phyloP scores from a whole-genome alignment of 140 eudicot genomes.

The Cichorium intybus region DNA sequence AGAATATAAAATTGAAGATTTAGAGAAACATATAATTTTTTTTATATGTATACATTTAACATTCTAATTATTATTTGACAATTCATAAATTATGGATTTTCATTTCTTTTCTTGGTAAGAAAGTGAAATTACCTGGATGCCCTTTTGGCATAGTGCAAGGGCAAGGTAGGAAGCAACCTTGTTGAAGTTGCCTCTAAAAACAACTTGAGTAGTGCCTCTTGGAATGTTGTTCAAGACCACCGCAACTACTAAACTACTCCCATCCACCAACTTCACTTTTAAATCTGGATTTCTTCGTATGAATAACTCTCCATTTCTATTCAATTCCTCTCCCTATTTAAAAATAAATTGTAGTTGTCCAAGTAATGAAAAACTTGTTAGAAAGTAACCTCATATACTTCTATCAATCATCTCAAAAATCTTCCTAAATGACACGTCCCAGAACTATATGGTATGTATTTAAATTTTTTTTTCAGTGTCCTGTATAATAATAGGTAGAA shows the following conservation, averaged over 20 bases:
- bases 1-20: no score
- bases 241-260: conserved; percentile 74
- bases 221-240: conserved; percentile 65
- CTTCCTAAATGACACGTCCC: background rate
- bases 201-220: conserved; percentile 56
- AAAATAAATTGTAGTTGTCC: background rate
- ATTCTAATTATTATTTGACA: no score
- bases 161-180: conserved; percentile 64
- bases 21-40: no score
- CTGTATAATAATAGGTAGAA: no score
- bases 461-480: no score
- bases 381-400: background rate
- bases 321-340: conserved; percentile 46
- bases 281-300: conserved; percentile 48
- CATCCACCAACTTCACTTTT: conserved; percentile 64
- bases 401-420: background rate
- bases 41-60: background rate
- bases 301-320: conserved; percentile 47
- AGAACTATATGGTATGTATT: background rate
- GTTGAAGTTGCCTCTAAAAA: conserved; percentile 39
- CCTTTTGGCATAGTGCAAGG: conserved; percentile 53
- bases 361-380: background rate
- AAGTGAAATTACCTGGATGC: conserved; percentile 43
- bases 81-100: no score
- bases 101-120: background rate